Percentiles rank a stretch among this genome's conserved stretches.
These are phyloP conservation scores for Jatropha podagrica DNA, from an alignment of 441 rosid species.

Conservation along the genomic window DNA sequence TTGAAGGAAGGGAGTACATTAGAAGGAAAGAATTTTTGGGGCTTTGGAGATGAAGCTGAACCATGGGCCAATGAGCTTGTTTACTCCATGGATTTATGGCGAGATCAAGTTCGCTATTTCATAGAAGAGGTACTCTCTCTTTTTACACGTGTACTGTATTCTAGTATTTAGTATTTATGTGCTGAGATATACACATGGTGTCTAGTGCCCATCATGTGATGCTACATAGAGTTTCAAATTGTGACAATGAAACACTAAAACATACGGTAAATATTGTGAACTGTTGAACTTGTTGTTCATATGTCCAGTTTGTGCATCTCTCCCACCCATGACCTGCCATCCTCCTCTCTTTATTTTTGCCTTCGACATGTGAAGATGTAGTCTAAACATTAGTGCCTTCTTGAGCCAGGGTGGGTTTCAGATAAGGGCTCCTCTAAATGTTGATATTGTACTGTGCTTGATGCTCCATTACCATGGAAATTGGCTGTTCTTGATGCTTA, in stretches of 20 bases:
- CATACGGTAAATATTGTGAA: background rate
- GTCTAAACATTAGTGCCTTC: background rate
- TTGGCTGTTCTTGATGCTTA: background rate
- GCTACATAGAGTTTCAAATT: background rate
- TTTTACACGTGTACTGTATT: background rate
- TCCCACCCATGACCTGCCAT: background rate
- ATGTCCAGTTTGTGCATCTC: background rate
- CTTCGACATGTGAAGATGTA: background rate
- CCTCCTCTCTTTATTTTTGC: background rate
- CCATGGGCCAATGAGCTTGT: constrained; percentile 85
- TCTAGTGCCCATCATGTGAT: background rate
- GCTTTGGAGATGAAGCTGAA: constrained; percentile 77
- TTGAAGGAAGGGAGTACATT: constrained; percentile 32
- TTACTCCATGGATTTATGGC: constrained; percentile 84
- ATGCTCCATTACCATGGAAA: background rate
- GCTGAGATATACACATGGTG: background rate
- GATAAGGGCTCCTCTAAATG: background rate
- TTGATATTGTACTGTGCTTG: background rate
- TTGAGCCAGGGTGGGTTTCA: background rate
- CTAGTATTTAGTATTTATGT: background rate
- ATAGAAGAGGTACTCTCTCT: constrained; percentile 56
- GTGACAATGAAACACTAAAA: background rate
- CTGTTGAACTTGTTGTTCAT: background rate
- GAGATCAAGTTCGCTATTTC: constrained; percentile 72
- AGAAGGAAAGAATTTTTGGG: constrained; percentile 58